phyloP scores from a whole-genome alignment of 2,329 filamentous ascomycete genomes.

The Lachnum nothofagi region DNA sequence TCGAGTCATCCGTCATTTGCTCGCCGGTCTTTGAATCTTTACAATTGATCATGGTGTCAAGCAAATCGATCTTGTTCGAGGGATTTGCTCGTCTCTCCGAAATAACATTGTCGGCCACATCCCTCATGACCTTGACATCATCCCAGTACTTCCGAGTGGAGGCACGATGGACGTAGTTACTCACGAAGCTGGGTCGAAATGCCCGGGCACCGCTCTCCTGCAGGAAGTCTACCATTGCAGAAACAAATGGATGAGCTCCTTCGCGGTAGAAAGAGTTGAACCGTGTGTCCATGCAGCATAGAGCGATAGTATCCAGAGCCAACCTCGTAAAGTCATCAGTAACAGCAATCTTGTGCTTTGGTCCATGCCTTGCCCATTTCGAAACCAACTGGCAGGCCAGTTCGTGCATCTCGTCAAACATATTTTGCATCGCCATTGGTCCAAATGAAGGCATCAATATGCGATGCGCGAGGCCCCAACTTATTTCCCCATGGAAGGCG shows the following conservation, averaged over 20 bases:
- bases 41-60: slow-evolving; percentile 65
- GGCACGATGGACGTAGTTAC: slow-evolving; percentile 34
- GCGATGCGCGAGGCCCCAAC: slow-evolving; percentile 64
- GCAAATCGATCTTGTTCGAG: slow-evolving; percentile 57
- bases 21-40: slow-evolving; percentile 63
- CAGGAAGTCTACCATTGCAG: slow-evolving; percentile 62
- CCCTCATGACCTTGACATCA: slow-evolving; percentile 52
- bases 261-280: slow-evolving; percentile 73
- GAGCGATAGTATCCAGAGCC: slow-evolving; percentile 59
- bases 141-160: slow-evolving; percentile 49
- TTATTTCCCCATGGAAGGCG: slow-evolving; percentile 39
- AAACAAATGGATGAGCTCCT: slow-evolving; percentile 64
- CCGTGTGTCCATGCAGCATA: slow-evolving; percentile 40
- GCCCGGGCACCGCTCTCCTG: slow-evolving; percentile 49
- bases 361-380: slow-evolving; percentile 62
- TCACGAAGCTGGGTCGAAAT: slow-evolving; percentile 41
- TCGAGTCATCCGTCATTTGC: slow-evolving; percentile 56
- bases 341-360: slow-evolving; percentile 49
- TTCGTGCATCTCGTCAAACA: slow-evolving; percentile 66
- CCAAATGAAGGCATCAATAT: slow-evolving; percentile 64
- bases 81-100: slow-evolving; percentile 52
- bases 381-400: slow-evolving; percentile 58
- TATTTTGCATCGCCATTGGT: slow-evolving; percentile 58
- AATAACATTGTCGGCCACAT: slow-evolving; percentile 56
- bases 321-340: slow-evolving; percentile 69